Conservation (phyloP, 352 stramenopile genomes). For the Elongisporangium senticosum region DNA sequence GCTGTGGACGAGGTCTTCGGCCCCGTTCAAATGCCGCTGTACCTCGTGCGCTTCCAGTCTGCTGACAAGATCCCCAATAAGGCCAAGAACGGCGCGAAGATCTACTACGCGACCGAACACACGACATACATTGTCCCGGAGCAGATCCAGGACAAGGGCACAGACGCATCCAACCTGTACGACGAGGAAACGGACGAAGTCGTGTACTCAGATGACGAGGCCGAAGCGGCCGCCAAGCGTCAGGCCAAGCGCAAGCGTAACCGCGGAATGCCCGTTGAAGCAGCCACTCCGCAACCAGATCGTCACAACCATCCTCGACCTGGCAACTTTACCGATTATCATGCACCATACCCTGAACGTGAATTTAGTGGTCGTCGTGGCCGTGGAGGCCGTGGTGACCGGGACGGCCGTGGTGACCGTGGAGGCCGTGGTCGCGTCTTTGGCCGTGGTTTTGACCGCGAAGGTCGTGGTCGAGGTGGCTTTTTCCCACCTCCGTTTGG, state of each 20-base stretch:
- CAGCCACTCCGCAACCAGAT: background rate
- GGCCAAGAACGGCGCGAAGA: constrained; percentile 27
- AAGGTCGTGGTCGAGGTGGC: constrained; percentile 7
- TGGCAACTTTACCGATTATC: constrained; percentile 4
- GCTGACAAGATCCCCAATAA: constrained; percentile 58
- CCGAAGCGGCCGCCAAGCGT: constrained; percentile 63
- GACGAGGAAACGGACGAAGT: constrained; percentile 79
- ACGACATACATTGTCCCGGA: constrained; percentile 77
- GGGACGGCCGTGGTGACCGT: constrained; percentile 7
- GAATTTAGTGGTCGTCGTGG: constrained; percentile 8
- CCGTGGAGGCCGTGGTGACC: constrained; percentile 14
- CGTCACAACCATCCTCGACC: constrained; percentile 1
- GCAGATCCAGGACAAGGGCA: constrained; percentile 75
- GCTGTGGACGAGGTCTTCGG: constrained; percentile 85
- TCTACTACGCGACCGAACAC: constrained; percentile 77
- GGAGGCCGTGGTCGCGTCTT: constrained; percentile 3
- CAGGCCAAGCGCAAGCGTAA: constrained; percentile 58
- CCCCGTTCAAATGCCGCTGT: constrained; percentile 82
- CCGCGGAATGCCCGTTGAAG: constrained; percentile 12
- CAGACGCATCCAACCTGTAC: constrained; percentile 83
- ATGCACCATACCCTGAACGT: constrained; percentile 2
- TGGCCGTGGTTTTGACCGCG: constrained; percentile 5
- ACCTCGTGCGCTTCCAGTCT: constrained; percentile 75
- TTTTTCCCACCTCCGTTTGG: constrained; percentile 9
- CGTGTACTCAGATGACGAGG: constrained; percentile 81